These are phyloP conservation scores for Pulveroboletus sp. DNA, from an alignment of 768 basidiomycete species.

Conservation along the genomic window DNA sequence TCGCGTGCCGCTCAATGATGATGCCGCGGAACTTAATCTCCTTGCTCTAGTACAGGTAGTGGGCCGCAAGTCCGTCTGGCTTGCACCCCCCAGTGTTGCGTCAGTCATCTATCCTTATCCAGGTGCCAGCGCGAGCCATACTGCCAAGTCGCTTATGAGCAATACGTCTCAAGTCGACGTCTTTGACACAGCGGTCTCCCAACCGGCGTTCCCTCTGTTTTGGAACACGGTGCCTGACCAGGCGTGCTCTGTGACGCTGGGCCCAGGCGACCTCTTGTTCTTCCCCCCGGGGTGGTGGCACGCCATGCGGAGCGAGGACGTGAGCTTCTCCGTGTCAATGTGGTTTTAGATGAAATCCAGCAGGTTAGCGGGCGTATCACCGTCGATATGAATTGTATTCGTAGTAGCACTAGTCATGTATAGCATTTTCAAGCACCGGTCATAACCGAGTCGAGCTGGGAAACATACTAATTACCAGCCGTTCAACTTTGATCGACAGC, in stretches of 20 bases:
- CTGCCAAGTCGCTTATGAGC: constrained; percentile 51
- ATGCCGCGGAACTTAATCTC: constrained; percentile 5
- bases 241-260: constrained; percentile 61
- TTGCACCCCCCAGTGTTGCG: constrained; percentile 67
- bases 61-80: constrained; percentile 88
- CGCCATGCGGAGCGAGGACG: constrained; percentile 79
- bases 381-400: background rate
- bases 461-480: constrained; percentile 16
- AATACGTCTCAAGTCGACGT: constrained; percentile 88
- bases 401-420: constrained; percentile 9
- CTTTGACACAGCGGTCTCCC: constrained; percentile 39
- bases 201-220: constrained; percentile 48
- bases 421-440: constrained; percentile 25
- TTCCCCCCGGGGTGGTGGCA: constrained; percentile 97
- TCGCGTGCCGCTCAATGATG: background rate
- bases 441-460: constrained; percentile 27
- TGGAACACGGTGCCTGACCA: constrained; percentile 51
- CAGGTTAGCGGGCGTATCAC: constrained; percentile 12
- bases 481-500: constrained; percentile 16
- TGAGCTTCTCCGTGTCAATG: constrained; percentile 86
- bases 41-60: constrained; percentile 72
- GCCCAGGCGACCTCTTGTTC: constrained; percentile 83
- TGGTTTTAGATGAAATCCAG: constrained; percentile 64
- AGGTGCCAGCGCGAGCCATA: constrained; percentile 22
- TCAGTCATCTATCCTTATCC: constrained; percentile 60